These are phyloP conservation scores for Ceratocystis variospora DNA, from an alignment of 2,329 filamentous ascomycete genomes.

Conservation along the genomic window DNA sequence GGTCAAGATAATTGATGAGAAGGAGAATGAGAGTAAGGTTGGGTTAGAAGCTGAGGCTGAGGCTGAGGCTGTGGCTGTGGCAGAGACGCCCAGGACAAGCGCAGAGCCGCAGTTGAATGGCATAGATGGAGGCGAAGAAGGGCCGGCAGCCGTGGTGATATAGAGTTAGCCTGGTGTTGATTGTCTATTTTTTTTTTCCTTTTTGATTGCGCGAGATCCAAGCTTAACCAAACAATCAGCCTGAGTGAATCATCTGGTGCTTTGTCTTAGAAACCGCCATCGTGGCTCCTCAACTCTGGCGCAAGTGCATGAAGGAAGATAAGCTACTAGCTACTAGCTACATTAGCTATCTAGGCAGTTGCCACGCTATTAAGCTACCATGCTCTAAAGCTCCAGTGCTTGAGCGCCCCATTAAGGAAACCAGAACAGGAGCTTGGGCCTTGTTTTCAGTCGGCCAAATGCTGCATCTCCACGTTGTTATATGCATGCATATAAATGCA, in stretches of 20 bases:
- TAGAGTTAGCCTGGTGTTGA: not conserved
- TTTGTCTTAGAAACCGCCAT: too few relatives aligned
- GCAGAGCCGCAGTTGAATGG: not conserved
- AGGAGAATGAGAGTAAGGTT: not conserved
- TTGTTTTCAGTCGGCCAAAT: not conserved
- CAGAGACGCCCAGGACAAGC: not conserved
- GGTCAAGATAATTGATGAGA: slow-evolving; percentile 3
- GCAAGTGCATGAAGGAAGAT: too few relatives aligned
- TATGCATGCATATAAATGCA: not conserved
- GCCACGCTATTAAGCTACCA: too few relatives aligned
- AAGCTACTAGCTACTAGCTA: too few relatives aligned
- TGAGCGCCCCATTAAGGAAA: too few relatives aligned
- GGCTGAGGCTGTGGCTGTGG: not conserved
- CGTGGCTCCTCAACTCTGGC: too few relatives aligned
- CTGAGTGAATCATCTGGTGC: too few relatives aligned
- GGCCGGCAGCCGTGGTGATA: not conserved
- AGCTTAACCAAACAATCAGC: too few relatives aligned
- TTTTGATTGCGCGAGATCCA: not conserved
- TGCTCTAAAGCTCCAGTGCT: too few relatives aligned
- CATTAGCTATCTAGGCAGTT: too few relatives aligned
- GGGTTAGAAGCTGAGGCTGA: not conserved
- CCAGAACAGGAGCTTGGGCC: not conserved
- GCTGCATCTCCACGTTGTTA: not conserved
- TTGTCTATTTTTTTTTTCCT: not conserved
- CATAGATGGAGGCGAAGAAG: not conserved